A percentile compares a stretch with the other conserved stretches of the same genome.
phyloP scores from a whole-genome alignment of 352 stramenopile species.

The Globisporangium paroecandrum region DNA sequence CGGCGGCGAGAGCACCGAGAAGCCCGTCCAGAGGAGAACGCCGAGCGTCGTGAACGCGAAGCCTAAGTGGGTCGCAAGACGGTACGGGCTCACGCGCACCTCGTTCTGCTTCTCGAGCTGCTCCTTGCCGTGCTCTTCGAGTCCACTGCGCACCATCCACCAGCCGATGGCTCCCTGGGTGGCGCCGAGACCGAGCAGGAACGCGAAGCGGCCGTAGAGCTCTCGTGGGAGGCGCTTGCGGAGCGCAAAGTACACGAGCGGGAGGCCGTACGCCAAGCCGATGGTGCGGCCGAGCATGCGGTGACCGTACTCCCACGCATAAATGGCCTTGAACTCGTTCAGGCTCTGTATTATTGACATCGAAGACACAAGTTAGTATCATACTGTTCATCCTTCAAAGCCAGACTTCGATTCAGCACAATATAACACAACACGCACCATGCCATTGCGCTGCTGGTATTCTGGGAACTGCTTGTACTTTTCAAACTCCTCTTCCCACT shows the following conservation, averaged over 20 bases:
- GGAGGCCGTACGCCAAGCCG: conserved; percentile 91
- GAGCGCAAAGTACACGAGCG: conserved; percentile 92
- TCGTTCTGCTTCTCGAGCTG: conserved; percentile 85
- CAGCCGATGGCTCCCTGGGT: conserved; percentile 91
- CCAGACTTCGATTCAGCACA: neutral
- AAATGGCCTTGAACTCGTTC: conserved; percentile 99
- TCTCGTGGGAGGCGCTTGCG: conserved; percentile 76
- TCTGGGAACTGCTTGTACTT: conserved; percentile 99
- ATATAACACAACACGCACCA: conserved; percentile 35
- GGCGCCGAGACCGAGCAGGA: conserved; percentile 63
- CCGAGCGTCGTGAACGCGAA: conserved; percentile 97
- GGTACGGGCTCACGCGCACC: conserved; percentile 97
- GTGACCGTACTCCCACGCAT: conserved; percentile 95
- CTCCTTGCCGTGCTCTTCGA: conserved; percentile 91
- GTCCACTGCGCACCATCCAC: conserved; percentile 99
- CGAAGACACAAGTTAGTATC: conserved; percentile 4
- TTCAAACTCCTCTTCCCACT: conserved; percentile 97
- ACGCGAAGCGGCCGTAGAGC: conserved; percentile 61
- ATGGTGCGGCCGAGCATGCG: conserved; percentile 96
- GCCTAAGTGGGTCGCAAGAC: conserved; percentile 94
- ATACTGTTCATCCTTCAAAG: neutral
- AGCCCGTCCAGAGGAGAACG: conserved; percentile 93
- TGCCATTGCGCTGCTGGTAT: conserved; percentile 94
- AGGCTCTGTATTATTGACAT: conserved; percentile 70
- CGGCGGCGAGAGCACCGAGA: conserved; percentile 85